Conservation (phyloP, 2,329 filamentous ascomycete species). For the Cladosporium cucumerinum region DNA sequence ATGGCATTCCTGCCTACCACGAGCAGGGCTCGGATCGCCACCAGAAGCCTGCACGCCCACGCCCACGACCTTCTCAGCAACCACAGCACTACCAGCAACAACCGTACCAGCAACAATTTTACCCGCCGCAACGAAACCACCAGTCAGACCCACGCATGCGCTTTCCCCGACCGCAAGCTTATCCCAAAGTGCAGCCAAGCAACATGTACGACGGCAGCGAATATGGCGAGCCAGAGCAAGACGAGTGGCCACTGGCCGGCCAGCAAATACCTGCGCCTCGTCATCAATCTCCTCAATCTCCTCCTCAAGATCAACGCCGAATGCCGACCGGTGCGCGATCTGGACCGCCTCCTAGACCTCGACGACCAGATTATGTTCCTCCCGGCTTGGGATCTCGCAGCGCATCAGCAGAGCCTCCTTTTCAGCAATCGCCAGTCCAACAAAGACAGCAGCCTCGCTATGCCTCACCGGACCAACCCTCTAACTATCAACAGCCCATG, state of each 20-base stretch:
- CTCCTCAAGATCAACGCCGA: neutral
- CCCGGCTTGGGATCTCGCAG: neutral
- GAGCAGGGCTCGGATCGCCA: constrained; percentile 11
- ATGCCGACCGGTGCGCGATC: constrained; percentile 18
- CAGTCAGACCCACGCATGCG: constrained; percentile 15
- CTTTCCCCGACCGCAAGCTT: constrained; percentile 13
- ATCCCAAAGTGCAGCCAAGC: constrained; percentile 2
- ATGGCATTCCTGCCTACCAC: constrained; percentile 14
- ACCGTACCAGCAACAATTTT: neutral
- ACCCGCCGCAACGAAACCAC: neutral
- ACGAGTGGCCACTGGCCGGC: constrained; percentile 29
- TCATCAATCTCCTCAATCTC: neutral
- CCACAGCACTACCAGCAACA: neutral
- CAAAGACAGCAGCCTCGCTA: constrained; percentile 20
- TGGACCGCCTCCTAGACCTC: constrained; percentile 28
- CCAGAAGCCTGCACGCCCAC: neutral
- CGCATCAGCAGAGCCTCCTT: constrained; percentile 14
- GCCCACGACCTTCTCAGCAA: neutral
- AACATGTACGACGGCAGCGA: constrained; percentile 28
- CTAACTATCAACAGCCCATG: constrained; percentile 15
- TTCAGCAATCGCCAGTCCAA: constrained; percentile 20
- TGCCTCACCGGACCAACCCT: constrained; percentile 16
- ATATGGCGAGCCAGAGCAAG: constrained; percentile 23
- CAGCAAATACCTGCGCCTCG: constrained; percentile 11
- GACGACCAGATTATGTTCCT: constrained; percentile 26